Base-by-base conservation (phyloP, 768 basidiomycete species). In the Tricholoma bakamatsutake region DNA sequence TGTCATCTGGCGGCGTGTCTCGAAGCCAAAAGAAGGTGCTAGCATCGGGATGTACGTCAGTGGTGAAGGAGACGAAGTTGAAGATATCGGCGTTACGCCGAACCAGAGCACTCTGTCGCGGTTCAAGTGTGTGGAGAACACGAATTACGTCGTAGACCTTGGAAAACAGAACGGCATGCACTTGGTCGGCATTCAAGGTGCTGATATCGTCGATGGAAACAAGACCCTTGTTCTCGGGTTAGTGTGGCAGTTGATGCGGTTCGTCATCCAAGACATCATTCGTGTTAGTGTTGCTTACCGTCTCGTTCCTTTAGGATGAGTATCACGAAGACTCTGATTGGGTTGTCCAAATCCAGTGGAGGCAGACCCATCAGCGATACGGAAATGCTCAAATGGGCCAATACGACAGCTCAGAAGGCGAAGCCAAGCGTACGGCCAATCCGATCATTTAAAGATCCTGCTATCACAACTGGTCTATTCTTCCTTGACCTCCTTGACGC, bases 81-180 rank as follows among this genome's bases (percentile, higher is more conserved):
- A 85, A 56, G 89, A 89, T 66, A 86, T 88, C 39, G 89, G 89
- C 18, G 86, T 92, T 39, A 88, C 85, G 9, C 88, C 88, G 3
- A 90, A 87, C 67, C 90, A 87, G 76, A 84, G 85, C 62, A 85
- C 84, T 40, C 78, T 99, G 17, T 95, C 95, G 39, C 80, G 93
- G 52, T 99, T 98, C 81, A 99, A 99, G 77, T 87, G 87, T 31
- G 93, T 99, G 27, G 97, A 99, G 74, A 98, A 99, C 73, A 97
- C 93, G 43, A 99, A 98, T 70, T 98, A 99, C 64, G 86, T 76
- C 7, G 88, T 98, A 42, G 97, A 98, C 45, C 85, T 99, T 13
- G 95, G 84, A 3, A 92, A 87, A 69, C 87, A 92, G 70, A 95
- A 90, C 65, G 86, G 88, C 45, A 90, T 99, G 90, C 92, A 90